A percentile compares a stretch with the other conserved stretches of the same genome.
phyloP scores from a whole-genome alignment of 441 rosid genomes.

The Manihot esculenta region DNA sequence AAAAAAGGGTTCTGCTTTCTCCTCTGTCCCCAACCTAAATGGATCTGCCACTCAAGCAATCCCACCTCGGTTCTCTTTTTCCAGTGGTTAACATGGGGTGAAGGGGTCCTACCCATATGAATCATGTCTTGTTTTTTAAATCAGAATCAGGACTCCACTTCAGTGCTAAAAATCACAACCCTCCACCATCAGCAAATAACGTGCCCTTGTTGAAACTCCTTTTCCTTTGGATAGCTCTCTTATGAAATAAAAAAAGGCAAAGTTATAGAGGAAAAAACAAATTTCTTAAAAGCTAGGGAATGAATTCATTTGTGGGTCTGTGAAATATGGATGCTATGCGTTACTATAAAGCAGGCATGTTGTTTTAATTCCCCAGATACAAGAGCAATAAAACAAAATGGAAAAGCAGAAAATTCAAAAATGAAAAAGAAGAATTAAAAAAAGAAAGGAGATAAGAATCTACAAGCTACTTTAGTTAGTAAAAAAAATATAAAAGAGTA shows the following conservation, averaged over 20 bases:
- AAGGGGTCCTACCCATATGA: constrained; percentile 28
- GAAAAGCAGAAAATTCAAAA: constrained; percentile 4
- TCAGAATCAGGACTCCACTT: constrained; percentile 52
- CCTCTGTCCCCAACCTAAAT: constrained; percentile 25
- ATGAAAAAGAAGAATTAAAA: not conserved
- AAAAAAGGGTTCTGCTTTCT: constrained; percentile 31
- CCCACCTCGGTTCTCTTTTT: constrained; percentile 25
- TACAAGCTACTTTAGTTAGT: constrained; percentile 33
- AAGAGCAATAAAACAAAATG: constrained; percentile 28
- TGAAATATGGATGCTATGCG: constrained; percentile 41
- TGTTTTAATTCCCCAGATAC: constrained; percentile 31
- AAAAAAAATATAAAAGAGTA: not conserved
- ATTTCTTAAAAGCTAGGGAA: constrained; percentile 42
- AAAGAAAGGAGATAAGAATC: constrained; percentile 18
- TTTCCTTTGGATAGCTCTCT: constrained; percentile 21
- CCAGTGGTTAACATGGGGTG: constrained; percentile 27
- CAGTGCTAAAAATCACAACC: constrained; percentile 32
- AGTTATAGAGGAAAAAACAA: constrained; percentile 31
- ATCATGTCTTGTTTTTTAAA: constrained; percentile 33
- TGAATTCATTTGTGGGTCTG: constrained; percentile 43
- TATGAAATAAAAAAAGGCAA: constrained; percentile 26
- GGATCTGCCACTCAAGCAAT: constrained; percentile 41
- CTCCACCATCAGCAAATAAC: constrained; percentile 23
- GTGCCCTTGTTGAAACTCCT: constrained; percentile 18
- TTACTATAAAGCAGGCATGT: constrained; percentile 47